phyloP scores from a whole-genome alignment of 106 monocot species.

The Vanilla planifolia region DNA sequence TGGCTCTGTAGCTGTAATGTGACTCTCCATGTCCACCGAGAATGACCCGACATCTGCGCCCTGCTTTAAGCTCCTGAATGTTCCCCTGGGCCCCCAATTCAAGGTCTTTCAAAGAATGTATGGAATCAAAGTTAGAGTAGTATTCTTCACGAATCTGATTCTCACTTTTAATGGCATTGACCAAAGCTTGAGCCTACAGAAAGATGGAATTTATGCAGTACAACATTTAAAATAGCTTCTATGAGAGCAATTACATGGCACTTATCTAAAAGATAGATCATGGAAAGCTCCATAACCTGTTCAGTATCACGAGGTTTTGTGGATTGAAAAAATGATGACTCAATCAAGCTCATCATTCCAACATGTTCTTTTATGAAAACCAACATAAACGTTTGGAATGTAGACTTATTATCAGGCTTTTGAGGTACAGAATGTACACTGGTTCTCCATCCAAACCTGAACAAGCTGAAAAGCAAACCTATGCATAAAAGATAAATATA shows the following conservation, averaged over 20 bases:
- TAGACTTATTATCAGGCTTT: conserved; percentile 32
- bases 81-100: conserved; percentile 63
- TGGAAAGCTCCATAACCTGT: conserved; percentile 39
- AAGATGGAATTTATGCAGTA: conserved; percentile 2
- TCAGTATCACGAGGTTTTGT: conserved; percentile 22
- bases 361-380: conserved; percentile 47
- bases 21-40: conserved; percentile 73
- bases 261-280: neutral
- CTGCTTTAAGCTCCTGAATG: conserved; percentile 53
- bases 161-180: conserved; percentile 59
- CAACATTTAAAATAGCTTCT: neutral
- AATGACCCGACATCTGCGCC: conserved; percentile 51
- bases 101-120: conserved; percentile 66
- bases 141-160: conserved; percentile 51
- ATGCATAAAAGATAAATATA: conserved; percentile 11
- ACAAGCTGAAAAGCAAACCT: conserved; percentile 82
- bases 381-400: conserved; percentile 79
- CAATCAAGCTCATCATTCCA: conserved; percentile 27
- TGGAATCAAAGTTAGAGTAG: conserved; percentile 35
- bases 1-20: conserved; percentile 53
- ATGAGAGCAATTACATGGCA: neutral
- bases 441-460: conserved; percentile 83
- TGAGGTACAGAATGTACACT: conserved; percentile 52
- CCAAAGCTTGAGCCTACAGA: conserved; percentile 40
- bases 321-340: conserved; percentile 39